These are phyloP conservation scores for Ceratobasidium sp. DNA, from an alignment of 1,284 basidiomycete species.

Conservation along the genomic window DNA sequence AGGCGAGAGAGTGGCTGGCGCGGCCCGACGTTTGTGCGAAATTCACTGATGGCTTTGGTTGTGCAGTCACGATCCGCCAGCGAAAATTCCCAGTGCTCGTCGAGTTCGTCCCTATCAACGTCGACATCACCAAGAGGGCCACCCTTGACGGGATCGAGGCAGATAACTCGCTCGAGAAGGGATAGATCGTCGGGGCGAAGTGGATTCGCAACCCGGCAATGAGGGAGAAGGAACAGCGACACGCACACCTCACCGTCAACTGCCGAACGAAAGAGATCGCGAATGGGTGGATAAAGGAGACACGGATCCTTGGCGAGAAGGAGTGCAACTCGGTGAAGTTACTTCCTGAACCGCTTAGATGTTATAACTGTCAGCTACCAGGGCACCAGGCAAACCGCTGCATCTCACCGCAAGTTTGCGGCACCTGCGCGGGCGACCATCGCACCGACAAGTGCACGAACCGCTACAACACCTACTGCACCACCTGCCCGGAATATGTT, in stretches of 20 bases:
- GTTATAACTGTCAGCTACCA: conserved; percentile 18
- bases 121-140: not conserved
- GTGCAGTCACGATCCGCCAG: not conserved
- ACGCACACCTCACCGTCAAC: conserved; percentile 12
- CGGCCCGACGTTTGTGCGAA: conserved; percentile 19
- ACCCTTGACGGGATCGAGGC: not conserved
- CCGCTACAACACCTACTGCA: not conserved
- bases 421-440: conserved; percentile 10
- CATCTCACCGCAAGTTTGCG: not conserved
- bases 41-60: conserved; percentile 22
- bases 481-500: conserved; percentile 6
- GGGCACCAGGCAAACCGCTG: conserved; percentile 11
- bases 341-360: not conserved
- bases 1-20: conserved; percentile 14
- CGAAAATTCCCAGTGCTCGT: conserved; percentile 6
- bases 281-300: not conserved
- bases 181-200: not conserved
- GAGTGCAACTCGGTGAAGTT: not conserved
- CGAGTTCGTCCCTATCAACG: conserved; percentile 3
- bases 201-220: conserved; percentile 19
- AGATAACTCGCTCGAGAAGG: not conserved
- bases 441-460: conserved; percentile 4
- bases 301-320: not conserved
- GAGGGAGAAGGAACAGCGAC: not conserved
- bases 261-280: conserved; percentile 6